phyloP scores from a whole-genome alignment of 192 early-diverging fungal genomes.

The Allomyces arbusculus region DNA sequence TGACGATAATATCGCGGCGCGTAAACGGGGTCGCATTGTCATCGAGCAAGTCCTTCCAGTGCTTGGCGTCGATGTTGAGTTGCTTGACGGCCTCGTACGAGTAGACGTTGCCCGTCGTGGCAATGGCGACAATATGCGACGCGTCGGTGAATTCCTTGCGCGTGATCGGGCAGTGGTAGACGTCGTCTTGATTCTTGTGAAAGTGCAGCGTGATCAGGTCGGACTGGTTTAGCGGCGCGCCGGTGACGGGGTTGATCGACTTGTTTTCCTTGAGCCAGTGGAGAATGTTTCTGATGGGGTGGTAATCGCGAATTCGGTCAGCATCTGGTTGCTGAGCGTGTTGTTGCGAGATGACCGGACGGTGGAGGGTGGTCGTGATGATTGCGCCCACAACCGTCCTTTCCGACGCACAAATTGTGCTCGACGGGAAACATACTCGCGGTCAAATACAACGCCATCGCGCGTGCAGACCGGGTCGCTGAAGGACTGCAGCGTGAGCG shows the following conservation, averaged over 20 bases:
- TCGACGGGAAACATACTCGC: constrained; percentile 16
- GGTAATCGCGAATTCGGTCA: background rate
- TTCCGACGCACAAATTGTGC: too few relatives aligned
- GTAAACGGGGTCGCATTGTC: constrained; percentile 55
- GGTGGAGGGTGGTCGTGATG: too few relatives aligned
- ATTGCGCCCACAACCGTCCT: too few relatives aligned
- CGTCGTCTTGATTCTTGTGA: constrained; percentile 56
- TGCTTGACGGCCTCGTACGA: constrained; percentile 64
- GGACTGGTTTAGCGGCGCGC: constrained; percentile 45
- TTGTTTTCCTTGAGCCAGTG: constrained; percentile 27
- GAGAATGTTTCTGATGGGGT: constrained; percentile 37
- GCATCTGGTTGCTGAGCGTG: too few relatives aligned
- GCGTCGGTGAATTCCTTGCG: constrained; percentile 67
- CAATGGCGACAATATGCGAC: constrained; percentile 71
- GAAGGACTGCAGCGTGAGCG: constrained; percentile 76
- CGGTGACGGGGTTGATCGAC: constrained; percentile 55
- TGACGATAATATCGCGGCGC: constrained; percentile 66
- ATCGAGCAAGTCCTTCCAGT: constrained; percentile 71
- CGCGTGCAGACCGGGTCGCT: constrained; percentile 62
- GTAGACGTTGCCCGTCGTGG: constrained; percentile 70
- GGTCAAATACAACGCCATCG: constrained; percentile 78
- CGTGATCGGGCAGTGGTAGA: constrained; percentile 76
- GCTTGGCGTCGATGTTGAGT: constrained; percentile 63
- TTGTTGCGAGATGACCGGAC: too few relatives aligned
- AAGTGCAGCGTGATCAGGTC: constrained; percentile 60